phyloP scores from a whole-genome alignment of 2,329 filamentous ascomycete genomes.

The Fusarium nurragi region DNA sequence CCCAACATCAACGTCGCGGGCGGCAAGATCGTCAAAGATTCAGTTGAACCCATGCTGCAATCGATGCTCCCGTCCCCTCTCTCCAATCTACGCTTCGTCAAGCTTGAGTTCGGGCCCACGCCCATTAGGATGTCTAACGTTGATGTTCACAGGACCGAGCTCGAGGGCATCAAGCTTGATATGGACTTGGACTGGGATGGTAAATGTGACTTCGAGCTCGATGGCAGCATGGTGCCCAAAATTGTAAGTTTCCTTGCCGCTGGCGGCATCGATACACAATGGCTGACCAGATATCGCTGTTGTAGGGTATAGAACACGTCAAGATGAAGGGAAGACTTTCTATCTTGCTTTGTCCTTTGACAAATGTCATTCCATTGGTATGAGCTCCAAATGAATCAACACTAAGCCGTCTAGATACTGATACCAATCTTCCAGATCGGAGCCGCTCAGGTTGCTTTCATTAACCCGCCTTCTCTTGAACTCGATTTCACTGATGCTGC shows the following conservation, averaged over 20 bases:
- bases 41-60: constrained; percentile 39
- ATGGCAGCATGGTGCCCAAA: constrained; percentile 41
- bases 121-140: constrained; percentile 39
- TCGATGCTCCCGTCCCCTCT: constrained; percentile 41
- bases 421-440: constrained; percentile 29
- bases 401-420: not conserved
- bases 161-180: constrained; percentile 41
- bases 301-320: constrained; percentile 40
- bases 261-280: not conserved
- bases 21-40: constrained; percentile 37
- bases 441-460: constrained; percentile 41
- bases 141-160: constrained; percentile 40
- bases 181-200: constrained; percentile 42
- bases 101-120: constrained; percentile 35
- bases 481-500: constrained; percentile 43
- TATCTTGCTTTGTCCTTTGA: constrained; percentile 37
- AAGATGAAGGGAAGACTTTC: constrained; percentile 39
- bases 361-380: constrained; percentile 41
- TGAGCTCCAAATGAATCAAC: not conserved
- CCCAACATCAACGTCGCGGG: constrained; percentile 44
- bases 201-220: constrained; percentile 40
- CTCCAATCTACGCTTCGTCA: constrained; percentile 35
- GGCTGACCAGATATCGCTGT: not conserved
- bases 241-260: constrained; percentile 21
- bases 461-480: constrained; percentile 40